Conservation (phyloP, 1,139 yeast species). For the Eremothecium coryli region DNA sequence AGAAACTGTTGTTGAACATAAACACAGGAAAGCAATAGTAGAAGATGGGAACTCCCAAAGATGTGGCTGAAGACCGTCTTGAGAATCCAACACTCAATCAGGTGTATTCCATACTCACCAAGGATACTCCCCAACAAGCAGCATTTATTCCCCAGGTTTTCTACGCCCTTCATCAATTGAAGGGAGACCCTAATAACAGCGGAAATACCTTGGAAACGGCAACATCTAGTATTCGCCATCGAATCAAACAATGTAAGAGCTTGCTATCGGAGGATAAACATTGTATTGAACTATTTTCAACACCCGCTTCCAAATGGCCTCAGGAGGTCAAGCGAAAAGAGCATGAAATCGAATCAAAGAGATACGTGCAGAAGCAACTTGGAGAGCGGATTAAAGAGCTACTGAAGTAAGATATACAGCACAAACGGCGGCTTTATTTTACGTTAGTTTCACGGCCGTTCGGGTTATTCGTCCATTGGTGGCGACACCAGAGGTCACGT, state of each 20-base stretch:
- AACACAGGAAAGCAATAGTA: too few species aligned
- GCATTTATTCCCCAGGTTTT: slow-evolving; percentile 30
- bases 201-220: slow-evolving; percentile 26
- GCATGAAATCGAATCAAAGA: slow-evolving; percentile 22
- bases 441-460: too few species aligned
- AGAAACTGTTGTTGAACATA: too few species aligned
- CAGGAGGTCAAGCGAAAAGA: slow-evolving; percentile 17
- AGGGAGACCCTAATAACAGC: slow-evolving; percentile 26
- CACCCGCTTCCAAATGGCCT: slow-evolving; percentile 25
- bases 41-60: too few species aligned
- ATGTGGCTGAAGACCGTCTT: too few species aligned
- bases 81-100: slow-evolving; percentile 4
- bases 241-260: slow-evolving; percentile 25
- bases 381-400: slow-evolving; percentile 1
- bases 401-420: not conserved
- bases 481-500: not conserved
- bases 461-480: not conserved
- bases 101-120: slow-evolving; percentile 6
- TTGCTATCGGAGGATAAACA: slow-evolving; percentile 20
- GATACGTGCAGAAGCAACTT: slow-evolving; percentile 12
- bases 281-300: slow-evolving; percentile 20
- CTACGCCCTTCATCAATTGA: slow-evolving; percentile 26
- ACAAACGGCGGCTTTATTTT: too few species aligned
- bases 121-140: slow-evolving; percentile 9
- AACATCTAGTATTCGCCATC: slow-evolving; percentile 29